phyloP scores from a whole-genome alignment of 2,329 filamentous ascomycete genomes.

The Hypoxylon sp. region DNA sequence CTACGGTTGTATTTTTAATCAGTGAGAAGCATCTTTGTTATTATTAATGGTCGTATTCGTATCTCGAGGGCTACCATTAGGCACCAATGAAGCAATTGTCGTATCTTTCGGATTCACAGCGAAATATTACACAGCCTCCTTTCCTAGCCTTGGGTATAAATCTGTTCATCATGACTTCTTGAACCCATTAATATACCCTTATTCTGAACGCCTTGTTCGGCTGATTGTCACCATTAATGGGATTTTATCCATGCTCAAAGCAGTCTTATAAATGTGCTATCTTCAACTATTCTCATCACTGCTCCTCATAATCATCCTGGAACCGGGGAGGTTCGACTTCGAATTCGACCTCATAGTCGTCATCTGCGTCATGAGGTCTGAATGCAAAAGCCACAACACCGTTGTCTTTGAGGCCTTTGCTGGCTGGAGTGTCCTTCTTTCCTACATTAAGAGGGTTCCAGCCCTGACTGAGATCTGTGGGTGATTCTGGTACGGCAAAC shows the following conservation, averaged over 20 bases:
- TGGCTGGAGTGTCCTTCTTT: conserved; percentile 59
- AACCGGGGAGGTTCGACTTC: conserved; percentile 62
- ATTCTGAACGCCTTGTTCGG: background rate
- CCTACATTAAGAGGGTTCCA: conserved; percentile 64
- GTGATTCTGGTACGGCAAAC: conserved; percentile 63
- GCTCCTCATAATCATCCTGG: conserved; percentile 59
- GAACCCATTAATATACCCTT: background rate
- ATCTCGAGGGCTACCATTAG: background rate
- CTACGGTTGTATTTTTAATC: background rate
- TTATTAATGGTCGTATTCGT: background rate
- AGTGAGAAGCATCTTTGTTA: background rate
- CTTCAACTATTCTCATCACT: conserved; percentile 34
- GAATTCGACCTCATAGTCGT: conserved; percentile 60
- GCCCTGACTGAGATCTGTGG: conserved; percentile 63
- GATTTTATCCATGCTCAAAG: conserved; percentile 5
- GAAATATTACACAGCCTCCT: background rate
- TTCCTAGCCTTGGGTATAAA: conserved; percentile 5
- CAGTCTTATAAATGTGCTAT: conserved; percentile 20
- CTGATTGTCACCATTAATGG: background rate
- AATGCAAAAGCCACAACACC: conserved; percentile 67
- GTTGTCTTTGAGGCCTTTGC: conserved; percentile 64
- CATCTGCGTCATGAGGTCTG: conserved; percentile 57
- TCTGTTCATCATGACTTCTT: background rate
- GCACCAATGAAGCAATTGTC: background rate
- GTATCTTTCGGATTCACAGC: background rate